Percentiles rank a stretch among this genome's conserved stretches.
phyloP scores from a whole-genome alignment of 2,329 filamentous ascomycete species.

The Blastomyces silverae region DNA sequence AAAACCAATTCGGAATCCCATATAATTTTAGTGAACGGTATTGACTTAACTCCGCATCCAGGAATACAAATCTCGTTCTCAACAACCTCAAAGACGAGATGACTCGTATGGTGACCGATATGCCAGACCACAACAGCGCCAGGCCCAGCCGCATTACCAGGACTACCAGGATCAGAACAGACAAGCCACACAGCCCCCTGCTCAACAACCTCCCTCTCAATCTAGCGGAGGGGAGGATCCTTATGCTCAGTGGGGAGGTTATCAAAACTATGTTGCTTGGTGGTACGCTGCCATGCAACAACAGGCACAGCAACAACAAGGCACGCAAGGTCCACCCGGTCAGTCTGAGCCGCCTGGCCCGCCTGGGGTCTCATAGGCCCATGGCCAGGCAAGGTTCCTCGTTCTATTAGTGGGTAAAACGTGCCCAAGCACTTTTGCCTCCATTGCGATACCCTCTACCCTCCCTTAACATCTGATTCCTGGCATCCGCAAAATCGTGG shows the following conservation, averaged over 20 bases:
- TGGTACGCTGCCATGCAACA: slow-evolving; percentile 68
- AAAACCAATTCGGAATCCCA: background rate
- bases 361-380: slow-evolving; percentile 22
- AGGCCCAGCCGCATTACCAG: slow-evolving; percentile 14
- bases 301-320: slow-evolving; percentile 41
- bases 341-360: slow-evolving; percentile 28
- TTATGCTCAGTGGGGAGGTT: slow-evolving; percentile 76
- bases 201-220: slow-evolving; percentile 39
- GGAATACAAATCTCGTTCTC: slow-evolving; percentile 29
- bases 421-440: background rate
- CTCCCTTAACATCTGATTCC: background rate
- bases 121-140: slow-evolving; percentile 41
- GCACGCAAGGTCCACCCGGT: slow-evolving; percentile 16
- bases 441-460: slow-evolving; percentile 3
- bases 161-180: slow-evolving; percentile 25
- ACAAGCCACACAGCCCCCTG: slow-evolving; percentile 47
- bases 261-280: slow-evolving; percentile 69
- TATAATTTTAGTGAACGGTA: background rate
- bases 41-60: slow-evolving; percentile 22
- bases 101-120: slow-evolving; percentile 36
- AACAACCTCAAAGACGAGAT: slow-evolving; percentile 31
- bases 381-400: background rate
- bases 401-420: background rate
- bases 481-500: background rate
- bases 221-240: slow-evolving; percentile 46